Conservation (phyloP, 2,329 filamentous ascomycete genomes). For the Massarina eburnea region DNA sequence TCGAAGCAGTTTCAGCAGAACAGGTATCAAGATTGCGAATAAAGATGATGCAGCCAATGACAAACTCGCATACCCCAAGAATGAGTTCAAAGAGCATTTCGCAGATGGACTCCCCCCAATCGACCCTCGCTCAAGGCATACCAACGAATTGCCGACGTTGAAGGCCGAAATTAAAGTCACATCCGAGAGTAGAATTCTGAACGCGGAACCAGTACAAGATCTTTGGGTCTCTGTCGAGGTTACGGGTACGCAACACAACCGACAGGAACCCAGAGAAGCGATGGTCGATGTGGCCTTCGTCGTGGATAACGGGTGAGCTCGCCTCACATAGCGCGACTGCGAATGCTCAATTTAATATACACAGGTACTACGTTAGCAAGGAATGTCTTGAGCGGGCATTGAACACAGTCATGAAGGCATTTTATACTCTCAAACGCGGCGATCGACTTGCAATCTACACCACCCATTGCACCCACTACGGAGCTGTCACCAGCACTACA, state of each 20-base stretch:
- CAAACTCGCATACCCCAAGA: too few species aligned
- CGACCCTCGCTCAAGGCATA: not conserved
- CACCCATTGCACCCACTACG: slow-evolving; percentile 35
- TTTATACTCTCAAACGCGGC: slow-evolving; percentile 18
- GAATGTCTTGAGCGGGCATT: slow-evolving; percentile 25
- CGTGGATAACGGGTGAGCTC: slow-evolving; percentile 42
- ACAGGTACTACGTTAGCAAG: slow-evolving; percentile 32
- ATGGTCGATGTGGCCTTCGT: slow-evolving; percentile 39
- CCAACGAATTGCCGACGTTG: slow-evolving; percentile 13
- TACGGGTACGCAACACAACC: slow-evolving; percentile 29
- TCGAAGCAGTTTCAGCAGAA: slow-evolving; percentile 1
- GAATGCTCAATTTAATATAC: not conserved
- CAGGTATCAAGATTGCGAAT: not conserved
- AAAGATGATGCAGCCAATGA: not conserved
- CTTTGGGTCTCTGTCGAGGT: slow-evolving; percentile 37
- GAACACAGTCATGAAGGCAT: slow-evolving; percentile 17
- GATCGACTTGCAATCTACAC: slow-evolving; percentile 35
- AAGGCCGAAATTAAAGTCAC: slow-evolving; percentile 23
- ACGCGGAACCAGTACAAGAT: slow-evolving; percentile 15
- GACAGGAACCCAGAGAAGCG: slow-evolving; percentile 13
- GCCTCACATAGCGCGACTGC: slow-evolving; percentile 5
- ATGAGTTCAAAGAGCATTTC: too few species aligned
- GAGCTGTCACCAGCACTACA: slow-evolving; percentile 24
- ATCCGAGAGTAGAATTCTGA: slow-evolving; percentile 23
- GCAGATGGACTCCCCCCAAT: not conserved